phyloP scores from a whole-genome alignment of 2,329 filamentous ascomycete species.

The Fusarium caatingaense region DNA sequence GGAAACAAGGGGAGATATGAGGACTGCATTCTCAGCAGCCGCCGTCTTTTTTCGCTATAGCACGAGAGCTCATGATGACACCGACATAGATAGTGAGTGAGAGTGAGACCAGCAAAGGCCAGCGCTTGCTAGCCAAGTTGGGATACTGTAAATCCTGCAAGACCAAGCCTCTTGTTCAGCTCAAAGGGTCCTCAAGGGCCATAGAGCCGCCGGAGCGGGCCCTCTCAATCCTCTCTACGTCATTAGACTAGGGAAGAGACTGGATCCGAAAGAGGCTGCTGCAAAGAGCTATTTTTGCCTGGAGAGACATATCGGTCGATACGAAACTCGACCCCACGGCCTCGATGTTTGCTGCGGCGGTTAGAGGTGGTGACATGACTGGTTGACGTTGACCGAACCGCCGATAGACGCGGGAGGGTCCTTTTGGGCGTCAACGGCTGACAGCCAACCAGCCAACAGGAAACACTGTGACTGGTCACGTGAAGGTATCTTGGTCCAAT shows the following conservation, averaged over 20 bases:
- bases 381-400: conserved; percentile 37
- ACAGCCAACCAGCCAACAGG: conserved; percentile 33
- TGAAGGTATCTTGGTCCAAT: conserved; percentile 26
- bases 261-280: conserved; percentile 19
- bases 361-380: conserved; percentile 41
- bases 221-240: conserved; percentile 21
- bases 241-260: conserved; percentile 26
- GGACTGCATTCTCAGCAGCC: conserved; percentile 26
- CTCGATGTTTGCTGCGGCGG: conserved; percentile 39
- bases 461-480: conserved; percentile 21
- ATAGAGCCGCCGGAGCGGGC: conserved; percentile 37
- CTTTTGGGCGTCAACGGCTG: conserved; percentile 26
- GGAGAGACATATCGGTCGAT: conserved; percentile 17
- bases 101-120: conserved; percentile 24
- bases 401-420: conserved; percentile 33
- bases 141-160: conserved; percentile 35
- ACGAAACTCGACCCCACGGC: conserved; percentile 31
- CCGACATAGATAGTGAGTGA: conserved; percentile 1
- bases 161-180: conserved; percentile 40
- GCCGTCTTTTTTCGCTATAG: conserved; percentile 16
- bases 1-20: conserved; percentile 37
- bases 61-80: conserved; percentile 4
- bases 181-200: conserved; percentile 14
- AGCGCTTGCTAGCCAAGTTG: conserved; percentile 36
- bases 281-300: conserved; percentile 33